A percentile compares a stretch with the other conserved stretches of the same genome.
phyloP scores from a whole-genome alignment of 768 basidiomycete species.

The Myochromella boudieri region DNA sequence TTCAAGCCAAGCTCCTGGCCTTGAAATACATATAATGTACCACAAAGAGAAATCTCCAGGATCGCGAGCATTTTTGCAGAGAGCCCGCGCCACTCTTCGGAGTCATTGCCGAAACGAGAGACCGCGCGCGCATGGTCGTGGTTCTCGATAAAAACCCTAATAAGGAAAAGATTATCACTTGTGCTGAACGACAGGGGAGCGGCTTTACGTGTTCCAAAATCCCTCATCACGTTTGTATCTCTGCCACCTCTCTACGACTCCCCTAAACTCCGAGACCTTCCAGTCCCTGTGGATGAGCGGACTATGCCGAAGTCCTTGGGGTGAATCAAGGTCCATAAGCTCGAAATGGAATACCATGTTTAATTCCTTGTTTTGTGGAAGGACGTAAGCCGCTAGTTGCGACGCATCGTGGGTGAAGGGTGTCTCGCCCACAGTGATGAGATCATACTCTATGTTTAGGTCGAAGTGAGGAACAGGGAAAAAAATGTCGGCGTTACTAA shows the following conservation, averaged over 20 bases:
- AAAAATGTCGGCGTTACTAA: conserved; percentile 27
- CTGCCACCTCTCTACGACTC: conserved; percentile 55
- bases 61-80: conserved; percentile 68
- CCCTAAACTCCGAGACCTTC: conserved; percentile 53
- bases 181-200: conserved; percentile 14
- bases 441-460: conserved; percentile 41
- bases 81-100: conserved; percentile 50
- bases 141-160: conserved; percentile 66
- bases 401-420: conserved; percentile 55
- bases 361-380: conserved; percentile 58
- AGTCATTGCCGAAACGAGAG: conserved; percentile 67
- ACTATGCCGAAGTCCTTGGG: conserved; percentile 30
- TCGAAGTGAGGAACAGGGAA: not conserved
- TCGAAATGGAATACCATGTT: conserved; percentile 71
- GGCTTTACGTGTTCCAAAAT: conserved; percentile 65
- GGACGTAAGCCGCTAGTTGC: conserved; percentile 53
- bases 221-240: conserved; percentile 53
- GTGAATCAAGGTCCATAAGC: conserved; percentile 56
- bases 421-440: conserved; percentile 69
- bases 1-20: conserved; percentile 72
- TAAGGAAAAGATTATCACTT: no score
- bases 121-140: conserved; percentile 68
- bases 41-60: conserved; percentile 58
- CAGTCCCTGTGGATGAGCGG: conserved; percentile 47
- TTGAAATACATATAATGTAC: conserved; percentile 74